Conservation (phyloP, 176 grass and related monocot genomes). For the Tuctoria greenei region DNA sequence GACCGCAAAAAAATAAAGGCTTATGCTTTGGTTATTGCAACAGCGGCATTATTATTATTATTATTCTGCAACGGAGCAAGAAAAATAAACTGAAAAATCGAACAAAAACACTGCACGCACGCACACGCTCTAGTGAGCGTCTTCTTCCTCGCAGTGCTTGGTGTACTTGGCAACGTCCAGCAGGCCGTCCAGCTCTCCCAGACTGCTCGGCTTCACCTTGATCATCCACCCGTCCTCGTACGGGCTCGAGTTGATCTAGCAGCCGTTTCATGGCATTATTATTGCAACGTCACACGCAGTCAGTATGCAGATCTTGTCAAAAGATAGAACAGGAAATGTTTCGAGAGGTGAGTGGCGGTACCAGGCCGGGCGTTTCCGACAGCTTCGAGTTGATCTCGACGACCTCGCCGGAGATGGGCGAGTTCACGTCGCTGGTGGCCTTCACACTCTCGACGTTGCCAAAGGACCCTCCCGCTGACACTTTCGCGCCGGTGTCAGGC, state of each 20-base stretch:
- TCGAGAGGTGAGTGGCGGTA: constrained; percentile 17
- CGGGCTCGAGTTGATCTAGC: constrained; percentile 84
- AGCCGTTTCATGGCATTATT: background rate
- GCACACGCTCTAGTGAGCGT: constrained; percentile 60
- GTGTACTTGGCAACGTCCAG: constrained; percentile 75
- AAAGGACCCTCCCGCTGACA: constrained; percentile 59
- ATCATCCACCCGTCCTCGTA: constrained; percentile 98
- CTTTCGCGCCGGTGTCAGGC: constrained; percentile 58
- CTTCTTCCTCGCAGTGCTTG: constrained; percentile 92
- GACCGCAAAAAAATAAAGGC: background rate
- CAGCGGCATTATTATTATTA: background rate
- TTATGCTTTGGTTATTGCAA: too few relatives aligned
- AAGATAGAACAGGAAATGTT: too few relatives aligned
- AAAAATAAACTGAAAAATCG: background rate
- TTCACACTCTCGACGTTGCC: constrained; percentile 98
- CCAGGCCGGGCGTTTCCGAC: constrained; percentile 68
- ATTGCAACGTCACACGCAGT: background rate
- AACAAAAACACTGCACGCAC: background rate
- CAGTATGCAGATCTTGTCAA: background rate
- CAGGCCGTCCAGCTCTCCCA: constrained; percentile 54
- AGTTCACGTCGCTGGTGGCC: constrained; percentile 92
- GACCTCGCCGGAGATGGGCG: constrained; percentile 82
- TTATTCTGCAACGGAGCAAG: background rate
- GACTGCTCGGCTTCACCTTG: constrained; percentile 84
- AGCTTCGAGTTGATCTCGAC: constrained; percentile 82